Base-by-base conservation (phyloP, 2,329 filamentous ascomycete genomes). In the Aspergillus sp. region DNA sequence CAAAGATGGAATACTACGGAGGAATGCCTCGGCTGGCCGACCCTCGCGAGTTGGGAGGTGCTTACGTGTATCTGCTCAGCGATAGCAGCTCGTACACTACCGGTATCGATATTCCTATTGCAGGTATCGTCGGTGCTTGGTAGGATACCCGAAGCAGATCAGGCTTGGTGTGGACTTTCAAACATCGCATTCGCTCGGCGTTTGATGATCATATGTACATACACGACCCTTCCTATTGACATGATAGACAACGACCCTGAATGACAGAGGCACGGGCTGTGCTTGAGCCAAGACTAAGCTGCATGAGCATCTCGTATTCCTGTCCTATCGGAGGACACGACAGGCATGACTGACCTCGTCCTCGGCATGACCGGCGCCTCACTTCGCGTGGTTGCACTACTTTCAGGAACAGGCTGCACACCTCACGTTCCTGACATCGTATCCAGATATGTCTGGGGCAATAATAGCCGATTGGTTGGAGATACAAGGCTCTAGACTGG, bases 1-100 rank as follows among this genome's bases (percentile, higher is more conserved):
- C 78, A 62, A 82, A 86, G 73, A 79, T 86, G 74, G 81, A 84
- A 71, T 85, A 86, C 67, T 85, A 85, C 65, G 82, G 84, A 3
- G 83, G 83, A 3, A 85, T 86, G 77, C 83, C 82, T 10, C 73
- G 83, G 28, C 65, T 86, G 39, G 84, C 83, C 0, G 77, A 82
- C 51, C 80, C 81, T 0, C 78, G 82, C 63, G 83, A 86, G 70
- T 71, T 86, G 2, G 82, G 83, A 2, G 83, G 84, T 13, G 84
- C 84, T 0, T 86, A 85, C 64, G 82, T 85, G 4, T 86, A 85
- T 63, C 68, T 86, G 58, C 68, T 86, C n/a, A 81, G 78, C 58
- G 83, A 86, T 59, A 67, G 68, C 0, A 72, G 69, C 5, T 76
- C 73, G 23, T 77, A 77, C 55, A 77, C 75, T 1, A 77, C 71